Conservation (phyloP, 495 filamentous ascomycete species). For the Jackrogersella minutella region DNA sequence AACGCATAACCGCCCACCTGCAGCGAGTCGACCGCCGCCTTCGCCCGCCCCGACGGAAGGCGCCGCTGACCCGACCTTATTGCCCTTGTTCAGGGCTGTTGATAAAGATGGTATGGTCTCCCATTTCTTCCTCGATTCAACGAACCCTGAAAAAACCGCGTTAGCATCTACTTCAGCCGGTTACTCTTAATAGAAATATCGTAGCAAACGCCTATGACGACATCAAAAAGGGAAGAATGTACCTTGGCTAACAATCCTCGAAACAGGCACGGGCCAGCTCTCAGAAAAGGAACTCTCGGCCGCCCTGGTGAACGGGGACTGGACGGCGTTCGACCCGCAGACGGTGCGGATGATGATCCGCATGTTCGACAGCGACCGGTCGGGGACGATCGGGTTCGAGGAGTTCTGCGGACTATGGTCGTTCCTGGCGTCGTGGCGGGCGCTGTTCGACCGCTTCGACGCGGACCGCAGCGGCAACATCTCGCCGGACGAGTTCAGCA, state of each 20-base stretch:
- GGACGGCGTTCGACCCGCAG: slow-evolving; percentile 90
- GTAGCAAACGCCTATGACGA: no score
- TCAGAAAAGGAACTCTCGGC: slow-evolving; percentile 88
- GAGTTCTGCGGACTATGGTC: slow-evolving; percentile 97
- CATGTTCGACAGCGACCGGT: slow-evolving; percentile 95
- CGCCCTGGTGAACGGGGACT: slow-evolving; percentile 96
- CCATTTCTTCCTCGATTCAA: neutral
- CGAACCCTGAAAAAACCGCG: neutral
- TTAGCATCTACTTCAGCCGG: neutral
- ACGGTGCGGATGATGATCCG: slow-evolving; percentile 98
- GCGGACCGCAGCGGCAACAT: slow-evolving; percentile 87
- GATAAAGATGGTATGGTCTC: slow-evolving; percentile 74
- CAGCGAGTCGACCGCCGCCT: slow-evolving; percentile 68
- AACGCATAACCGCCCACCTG: slow-evolving; percentile 60
- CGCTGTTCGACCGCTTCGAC: slow-evolving; percentile 95
- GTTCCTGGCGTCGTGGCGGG: slow-evolving; percentile 92
- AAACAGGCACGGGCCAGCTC: slow-evolving; percentile 76
- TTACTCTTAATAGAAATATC: no score
- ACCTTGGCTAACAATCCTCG: neutral
- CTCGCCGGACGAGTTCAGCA: slow-evolving; percentile 83
- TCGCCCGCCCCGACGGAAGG: slow-evolving; percentile 68
- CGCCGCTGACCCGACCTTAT: slow-evolving; percentile 74
- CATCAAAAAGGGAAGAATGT: neutral
- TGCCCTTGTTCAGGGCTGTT: slow-evolving; percentile 88
- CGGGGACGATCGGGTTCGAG: slow-evolving; percentile 88